Percentiles rank a stretch among this genome's conserved stretches.
Conservation (phyloP, 1,284 basidiomycete genomes). For the Puccinia hordei region DNA sequence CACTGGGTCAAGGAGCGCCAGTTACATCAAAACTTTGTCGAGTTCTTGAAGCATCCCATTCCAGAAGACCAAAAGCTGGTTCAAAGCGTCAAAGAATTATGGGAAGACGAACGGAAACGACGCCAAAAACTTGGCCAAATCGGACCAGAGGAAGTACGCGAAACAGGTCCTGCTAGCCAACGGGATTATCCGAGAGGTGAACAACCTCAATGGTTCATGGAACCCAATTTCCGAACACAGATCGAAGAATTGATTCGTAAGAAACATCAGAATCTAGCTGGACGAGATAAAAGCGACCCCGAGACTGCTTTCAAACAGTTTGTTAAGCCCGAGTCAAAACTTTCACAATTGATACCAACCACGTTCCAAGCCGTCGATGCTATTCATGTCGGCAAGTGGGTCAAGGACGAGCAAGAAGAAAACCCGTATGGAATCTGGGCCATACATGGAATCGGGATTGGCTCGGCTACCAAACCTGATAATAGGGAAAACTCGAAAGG, state of each 20-base stretch:
- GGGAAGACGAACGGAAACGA: constrained; percentile 85
- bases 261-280: constrained; percentile 36
- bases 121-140: constrained; percentile 62
- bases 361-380: constrained; percentile 49
- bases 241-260: constrained; percentile 52
- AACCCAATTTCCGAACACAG: constrained; percentile 29
- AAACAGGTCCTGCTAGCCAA: constrained; percentile 49
- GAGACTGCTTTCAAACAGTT: constrained; percentile 26
- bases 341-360: constrained; percentile 44
- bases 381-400: constrained; percentile 51
- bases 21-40: constrained; percentile 72
- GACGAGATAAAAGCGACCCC: constrained; percentile 17
- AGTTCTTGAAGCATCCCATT: constrained; percentile 64
- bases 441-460: constrained; percentile 52
- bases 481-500: not conserved
- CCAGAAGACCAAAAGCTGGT: constrained; percentile 74
- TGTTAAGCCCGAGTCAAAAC: constrained; percentile 36
- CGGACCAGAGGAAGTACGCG: constrained; percentile 51
- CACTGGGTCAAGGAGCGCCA: constrained; percentile 68
- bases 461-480: not conserved
- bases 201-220: constrained; percentile 52
- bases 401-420: constrained; percentile 52
- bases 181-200: constrained; percentile 48
- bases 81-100: constrained; percentile 82
- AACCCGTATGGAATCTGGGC: constrained; percentile 61